phyloP scores from a whole-genome alignment of 768 basidiomycete species.

The Aureoboletus auriporus region DNA sequence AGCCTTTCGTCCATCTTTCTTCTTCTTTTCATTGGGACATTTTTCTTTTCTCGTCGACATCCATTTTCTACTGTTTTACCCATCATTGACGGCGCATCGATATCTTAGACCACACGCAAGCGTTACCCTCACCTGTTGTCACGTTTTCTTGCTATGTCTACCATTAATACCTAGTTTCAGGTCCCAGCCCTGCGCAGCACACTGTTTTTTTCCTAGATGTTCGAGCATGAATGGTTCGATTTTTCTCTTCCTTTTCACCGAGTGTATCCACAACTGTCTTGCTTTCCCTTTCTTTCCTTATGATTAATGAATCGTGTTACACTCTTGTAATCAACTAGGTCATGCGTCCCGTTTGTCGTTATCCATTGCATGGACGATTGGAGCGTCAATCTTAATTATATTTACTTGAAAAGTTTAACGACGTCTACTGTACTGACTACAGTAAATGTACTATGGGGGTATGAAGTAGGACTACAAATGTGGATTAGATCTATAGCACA shows the following conservation, averaged over 20 bases:
- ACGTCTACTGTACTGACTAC: slow-evolving; percentile 7
- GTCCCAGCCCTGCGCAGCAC: background rate
- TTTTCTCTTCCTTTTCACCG: slow-evolving; percentile 1
- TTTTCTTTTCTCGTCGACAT: slow-evolving; percentile 3
- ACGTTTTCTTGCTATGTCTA: slow-evolving; percentile 17
- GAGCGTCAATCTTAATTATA: too few species aligned
- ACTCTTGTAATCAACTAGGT: slow-evolving; percentile 1
- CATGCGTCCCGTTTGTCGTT: too few species aligned
- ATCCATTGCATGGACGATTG: too few species aligned
- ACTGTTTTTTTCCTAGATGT: slow-evolving; percentile 15
- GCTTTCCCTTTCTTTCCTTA: slow-evolving; percentile 9
- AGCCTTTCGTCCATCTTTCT: slow-evolving; percentile 3
- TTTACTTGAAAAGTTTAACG: background rate
- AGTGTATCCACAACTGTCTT: slow-evolving; percentile 27
- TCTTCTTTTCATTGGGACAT: slow-evolving; percentile 8
- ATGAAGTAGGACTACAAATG: slow-evolving; percentile 8
- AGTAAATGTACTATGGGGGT: slow-evolving; percentile 1
- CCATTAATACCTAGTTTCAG: slow-evolving; percentile 9
- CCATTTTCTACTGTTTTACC: slow-evolving; percentile 4
- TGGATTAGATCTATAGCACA: slow-evolving; percentile 18
- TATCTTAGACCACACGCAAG: slow-evolving; percentile 25
- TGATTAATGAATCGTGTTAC: slow-evolving; percentile 12
- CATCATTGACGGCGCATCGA: slow-evolving; percentile 10
- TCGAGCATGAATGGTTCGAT: slow-evolving; percentile 6
- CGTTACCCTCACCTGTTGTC: slow-evolving; percentile 16